Conservation (phyloP, 345 rosid genomes). For the Nasturtium officinale region DNA sequence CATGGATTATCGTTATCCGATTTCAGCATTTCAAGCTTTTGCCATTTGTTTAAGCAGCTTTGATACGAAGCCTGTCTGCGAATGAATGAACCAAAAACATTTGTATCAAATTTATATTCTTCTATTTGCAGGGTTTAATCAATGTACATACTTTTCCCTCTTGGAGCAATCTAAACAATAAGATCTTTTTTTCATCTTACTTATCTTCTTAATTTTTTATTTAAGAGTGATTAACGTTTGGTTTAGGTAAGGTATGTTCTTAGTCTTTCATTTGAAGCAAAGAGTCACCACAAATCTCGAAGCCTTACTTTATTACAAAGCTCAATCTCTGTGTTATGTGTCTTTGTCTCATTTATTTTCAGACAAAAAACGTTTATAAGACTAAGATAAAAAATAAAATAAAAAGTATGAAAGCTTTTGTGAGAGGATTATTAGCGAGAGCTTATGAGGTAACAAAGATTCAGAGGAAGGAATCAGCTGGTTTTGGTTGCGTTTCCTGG, state of each 20-base stretch:
- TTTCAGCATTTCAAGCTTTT: conserved; percentile 96
- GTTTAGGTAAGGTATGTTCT: conserved; percentile 39
- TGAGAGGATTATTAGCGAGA: conserved; percentile 40
- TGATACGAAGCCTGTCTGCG: conserved; percentile 91
- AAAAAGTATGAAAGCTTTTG: conserved; percentile 28
- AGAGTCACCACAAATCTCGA: neutral
- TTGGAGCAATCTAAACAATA: conserved; percentile 24
- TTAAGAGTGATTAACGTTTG: conserved; percentile 28
- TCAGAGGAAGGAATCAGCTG: conserved; percentile 33
- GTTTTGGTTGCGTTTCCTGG: conserved; percentile 39
- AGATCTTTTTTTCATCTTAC: conserved; percentile 4
- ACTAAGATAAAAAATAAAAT: neutral
- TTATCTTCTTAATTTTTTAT: neutral
- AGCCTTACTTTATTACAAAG: conserved; percentile 21
- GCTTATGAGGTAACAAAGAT: conserved; percentile 33
- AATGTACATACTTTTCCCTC: conserved; percentile 36
- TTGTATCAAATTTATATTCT: conserved; percentile 2
- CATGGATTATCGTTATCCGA: conserved; percentile 90
- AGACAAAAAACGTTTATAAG: neutral
- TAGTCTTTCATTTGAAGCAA: conserved; percentile 36
- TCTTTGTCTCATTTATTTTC: conserved; percentile 4
- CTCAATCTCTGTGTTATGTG: neutral
- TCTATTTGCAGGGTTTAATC: conserved; percentile 14
- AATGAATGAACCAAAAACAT: conserved; percentile 44
- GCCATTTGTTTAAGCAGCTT: conserved; percentile 96